These are phyloP conservation scores for Posidonia australis DNA, from an alignment of 106 monocot species.

Conservation along the genomic window DNA sequence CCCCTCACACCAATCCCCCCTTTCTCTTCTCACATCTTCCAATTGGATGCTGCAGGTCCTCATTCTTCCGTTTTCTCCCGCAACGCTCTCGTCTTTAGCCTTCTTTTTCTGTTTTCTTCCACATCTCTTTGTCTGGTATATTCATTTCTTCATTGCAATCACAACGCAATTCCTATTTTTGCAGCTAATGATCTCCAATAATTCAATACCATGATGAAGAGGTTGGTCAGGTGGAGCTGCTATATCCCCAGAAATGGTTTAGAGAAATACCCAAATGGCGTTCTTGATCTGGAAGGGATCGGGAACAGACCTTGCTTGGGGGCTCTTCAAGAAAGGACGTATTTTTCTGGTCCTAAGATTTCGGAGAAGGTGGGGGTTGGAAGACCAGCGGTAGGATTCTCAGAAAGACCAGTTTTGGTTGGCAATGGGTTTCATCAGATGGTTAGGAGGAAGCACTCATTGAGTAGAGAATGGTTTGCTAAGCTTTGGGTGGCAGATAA, in stretches of 20 bases:
- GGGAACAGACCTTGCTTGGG: too few species aligned
- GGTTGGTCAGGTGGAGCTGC: neutral
- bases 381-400: neutral
- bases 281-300: neutral
- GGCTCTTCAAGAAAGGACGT: neutral
- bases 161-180: too few species aligned
- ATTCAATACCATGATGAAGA: neutral
- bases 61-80: too few species aligned
- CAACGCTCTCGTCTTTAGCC: too few species aligned
- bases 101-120: too few species aligned
- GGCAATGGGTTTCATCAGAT: neutral
- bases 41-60: too few species aligned
- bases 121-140: too few species aligned
- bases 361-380: neutral
- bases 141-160: too few species aligned
- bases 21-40: too few species aligned
- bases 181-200: too few species aligned
- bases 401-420: neutral
- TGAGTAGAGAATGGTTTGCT: slow-evolving; percentile 3
- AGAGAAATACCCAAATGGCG: neutral
- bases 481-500: slow-evolving; percentile 7
- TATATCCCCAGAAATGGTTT: neutral
- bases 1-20: too few species aligned
- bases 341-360: neutral
- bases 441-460: slow-evolving; percentile 1